Evolutionary conservation across 805 yeast genomes (phyloP).

Genomic region (Candida argentea): DNA sequence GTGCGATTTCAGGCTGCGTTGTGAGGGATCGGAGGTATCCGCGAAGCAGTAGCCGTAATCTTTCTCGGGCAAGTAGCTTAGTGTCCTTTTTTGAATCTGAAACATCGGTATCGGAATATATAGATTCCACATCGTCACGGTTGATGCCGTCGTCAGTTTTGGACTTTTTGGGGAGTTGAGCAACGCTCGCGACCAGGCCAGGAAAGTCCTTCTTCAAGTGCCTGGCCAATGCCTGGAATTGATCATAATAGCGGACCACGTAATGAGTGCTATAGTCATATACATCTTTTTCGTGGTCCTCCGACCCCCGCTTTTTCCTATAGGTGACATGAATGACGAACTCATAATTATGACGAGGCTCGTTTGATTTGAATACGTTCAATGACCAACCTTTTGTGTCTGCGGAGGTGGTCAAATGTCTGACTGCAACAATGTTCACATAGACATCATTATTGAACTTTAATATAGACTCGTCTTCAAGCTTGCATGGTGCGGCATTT

Average conservation of each 20-base stretch:
- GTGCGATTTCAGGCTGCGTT: conserved; percentile 44
- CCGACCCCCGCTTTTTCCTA: conserved; percentile 7
- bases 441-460: conserved; percentile 57
- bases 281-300: conserved; percentile 6
- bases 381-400: conserved; percentile 4
- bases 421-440: conserved; percentile 62
- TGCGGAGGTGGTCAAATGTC: conserved; percentile 9
- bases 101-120: no score
- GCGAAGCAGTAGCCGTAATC: conserved; percentile 65
- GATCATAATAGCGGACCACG: conserved; percentile 55
- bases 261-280: conserved; percentile 23
- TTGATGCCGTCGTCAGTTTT: conserved; percentile 18
- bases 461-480: no score
- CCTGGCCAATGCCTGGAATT: conserved; percentile 51
- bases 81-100: conserved; percentile 8
- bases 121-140: neutral
- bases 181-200: conserved; percentile 46
- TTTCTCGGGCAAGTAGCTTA: conserved; percentile 51
- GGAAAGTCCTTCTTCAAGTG: conserved; percentile 51
- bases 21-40: conserved; percentile 54
- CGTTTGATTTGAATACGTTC: conserved; percentile 8
- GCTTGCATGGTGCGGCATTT: conserved; percentile 21
- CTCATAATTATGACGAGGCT: conserved; percentile 20
- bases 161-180: conserved; percentile 47
- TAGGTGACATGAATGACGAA: conserved; percentile 41